Evolutionary conservation across 2,329 filamentous ascomycete species (phyloP).

Genomic region (Sclerotinia borealis): DNA sequence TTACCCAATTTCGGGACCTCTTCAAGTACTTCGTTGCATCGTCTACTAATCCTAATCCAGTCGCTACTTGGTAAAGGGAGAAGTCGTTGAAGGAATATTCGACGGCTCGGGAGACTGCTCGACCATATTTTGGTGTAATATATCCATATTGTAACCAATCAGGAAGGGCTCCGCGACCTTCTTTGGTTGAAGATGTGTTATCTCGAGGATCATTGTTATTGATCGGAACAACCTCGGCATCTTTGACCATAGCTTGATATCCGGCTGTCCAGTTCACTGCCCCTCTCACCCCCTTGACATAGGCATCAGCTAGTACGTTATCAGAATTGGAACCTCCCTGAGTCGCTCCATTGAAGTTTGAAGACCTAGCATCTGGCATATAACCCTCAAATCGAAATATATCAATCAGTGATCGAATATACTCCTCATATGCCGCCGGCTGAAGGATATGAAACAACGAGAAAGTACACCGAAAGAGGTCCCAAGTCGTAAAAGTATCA

Average conservation of each 20-base stretch:
- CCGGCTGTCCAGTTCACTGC: conserved; percentile 57
- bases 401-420: conserved; percentile 61
- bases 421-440: conserved; percentile 55
- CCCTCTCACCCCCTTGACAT: conserved; percentile 57
- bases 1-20: conserved; percentile 64
- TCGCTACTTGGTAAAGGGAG: conserved; percentile 57
- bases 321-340: conserved; percentile 67
- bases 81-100: conserved; percentile 69
- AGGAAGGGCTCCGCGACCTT: conserved; percentile 61
- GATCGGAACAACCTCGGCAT: conserved; percentile 56
- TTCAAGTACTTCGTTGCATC: conserved; percentile 55
- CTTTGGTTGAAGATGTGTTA: conserved; percentile 54
- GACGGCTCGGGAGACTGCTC: conserved; percentile 59
- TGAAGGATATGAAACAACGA: conserved; percentile 60
- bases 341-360: conserved; percentile 61
- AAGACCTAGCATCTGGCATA: conserved; percentile 60
- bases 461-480: conserved; percentile 55
- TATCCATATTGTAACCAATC: conserved; percentile 62
- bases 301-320: conserved; percentile 67
- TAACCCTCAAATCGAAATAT: conserved; percentile 60
- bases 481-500: conserved; percentile 66
- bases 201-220: conserved; percentile 50
- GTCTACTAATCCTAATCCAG: conserved; percentile 51
- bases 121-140: conserved; percentile 56
- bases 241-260: conserved; percentile 56